These are phyloP conservation scores for Tolypocladium ovalisporum DNA, from an alignment of 2,329 filamentous ascomycete genomes.

Conservation along the genomic window DNA sequence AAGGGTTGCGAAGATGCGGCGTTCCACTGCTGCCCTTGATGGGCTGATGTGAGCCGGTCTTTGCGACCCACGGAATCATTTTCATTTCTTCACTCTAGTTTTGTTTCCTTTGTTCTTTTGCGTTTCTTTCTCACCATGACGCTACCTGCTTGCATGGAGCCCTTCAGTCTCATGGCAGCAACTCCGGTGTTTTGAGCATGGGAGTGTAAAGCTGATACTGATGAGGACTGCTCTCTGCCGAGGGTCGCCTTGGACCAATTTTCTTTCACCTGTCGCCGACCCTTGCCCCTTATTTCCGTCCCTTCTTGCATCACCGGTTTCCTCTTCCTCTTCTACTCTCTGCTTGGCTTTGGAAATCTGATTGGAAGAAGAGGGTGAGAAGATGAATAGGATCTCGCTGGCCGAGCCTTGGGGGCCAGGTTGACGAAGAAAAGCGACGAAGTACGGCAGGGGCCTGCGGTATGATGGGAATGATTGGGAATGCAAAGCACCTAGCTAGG, in stretches of 20 bases:
- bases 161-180: background rate
- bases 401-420: background rate
- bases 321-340: background rate
- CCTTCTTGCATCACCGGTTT: background rate
- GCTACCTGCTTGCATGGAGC: background rate
- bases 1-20: conserved; percentile 9
- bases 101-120: conserved; percentile 1
- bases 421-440: background rate
- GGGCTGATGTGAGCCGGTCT: conserved; percentile 3
- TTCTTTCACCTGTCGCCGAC: background rate
- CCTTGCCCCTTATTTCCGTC: background rate
- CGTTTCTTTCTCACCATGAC: background rate
- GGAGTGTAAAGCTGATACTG: background rate
- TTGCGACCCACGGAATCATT: background rate
- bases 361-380: background rate
- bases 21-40: background rate
- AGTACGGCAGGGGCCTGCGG: background rate
- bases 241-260: background rate
- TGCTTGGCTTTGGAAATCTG: background rate
- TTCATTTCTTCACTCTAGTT: conserved; percentile 1
- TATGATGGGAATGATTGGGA: background rate
- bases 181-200: background rate
- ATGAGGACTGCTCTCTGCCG: background rate
- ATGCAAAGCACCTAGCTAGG: background rate
- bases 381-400: background rate